phyloP scores from a whole-genome alignment of 192 early-diverging fungal genomes.

The Umbelopsis sp. region DNA sequence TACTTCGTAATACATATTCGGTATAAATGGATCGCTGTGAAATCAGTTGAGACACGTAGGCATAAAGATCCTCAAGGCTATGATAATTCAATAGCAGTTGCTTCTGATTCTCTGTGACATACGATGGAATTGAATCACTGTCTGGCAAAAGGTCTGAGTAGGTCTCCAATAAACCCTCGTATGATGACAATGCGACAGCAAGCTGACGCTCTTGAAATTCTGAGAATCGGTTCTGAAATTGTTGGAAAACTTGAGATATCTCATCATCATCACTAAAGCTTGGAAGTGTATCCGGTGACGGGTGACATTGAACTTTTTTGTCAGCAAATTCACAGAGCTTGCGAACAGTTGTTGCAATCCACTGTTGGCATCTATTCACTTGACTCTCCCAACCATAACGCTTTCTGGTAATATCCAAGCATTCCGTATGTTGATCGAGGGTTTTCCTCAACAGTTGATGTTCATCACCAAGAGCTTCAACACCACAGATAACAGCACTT shows the following conservation, averaged over 20 bases:
- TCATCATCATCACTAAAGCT: slow-evolving; percentile 27
- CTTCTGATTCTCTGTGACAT: slow-evolving; percentile 22
- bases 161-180: slow-evolving; percentile 26
- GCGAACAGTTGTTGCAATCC: slow-evolving; percentile 25
- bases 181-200: slow-evolving; percentile 2
- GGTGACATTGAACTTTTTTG: slow-evolving; percentile 33
- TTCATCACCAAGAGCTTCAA: slow-evolving; percentile 21
- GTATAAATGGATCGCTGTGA: slow-evolving; percentile 28
- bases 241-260: slow-evolving; percentile 22
- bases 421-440: slow-evolving; percentile 2
- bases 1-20: slow-evolving; percentile 30
- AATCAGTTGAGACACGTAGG: slow-evolving; percentile 28
- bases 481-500: slow-evolving; percentile 17
- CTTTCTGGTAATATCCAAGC: slow-evolving; percentile 27
- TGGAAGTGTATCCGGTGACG: slow-evolving; percentile 20
- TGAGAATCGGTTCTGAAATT: slow-evolving; percentile 22
- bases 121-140: slow-evolving; percentile 7
- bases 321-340: slow-evolving; percentile 39
- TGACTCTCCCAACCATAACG: slow-evolving; percentile 34
- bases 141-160: slow-evolving; percentile 14
- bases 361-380: slow-evolving; percentile 26
- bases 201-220: slow-evolving; percentile 34
- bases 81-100: slow-evolving; percentile 21
- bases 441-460: slow-evolving; percentile 14
- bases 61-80: slow-evolving; percentile 8